Evolutionary conservation across 2,329 filamentous ascomycete genomes (phyloP), one percentile per base, ranked within the genome.

Genomic region (Apiospora hydei): DNA sequence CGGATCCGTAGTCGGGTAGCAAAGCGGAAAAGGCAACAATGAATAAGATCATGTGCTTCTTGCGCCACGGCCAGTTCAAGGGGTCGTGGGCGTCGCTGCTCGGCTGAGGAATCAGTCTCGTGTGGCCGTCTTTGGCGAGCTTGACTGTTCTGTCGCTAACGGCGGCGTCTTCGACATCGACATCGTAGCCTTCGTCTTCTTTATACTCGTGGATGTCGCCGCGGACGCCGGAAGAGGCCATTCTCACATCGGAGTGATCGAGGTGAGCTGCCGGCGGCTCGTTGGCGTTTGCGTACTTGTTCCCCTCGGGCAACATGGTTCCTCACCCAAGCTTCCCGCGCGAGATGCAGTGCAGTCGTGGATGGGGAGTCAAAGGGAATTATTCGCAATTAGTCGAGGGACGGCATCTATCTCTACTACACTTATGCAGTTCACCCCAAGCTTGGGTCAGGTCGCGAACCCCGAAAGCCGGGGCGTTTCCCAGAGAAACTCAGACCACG

Each of bases 31-130:
- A 78, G 16, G 84, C 82, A 3, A 89, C 79, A n/a, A 87, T 82
- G n/a, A 84, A 79, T 1, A 89, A 79, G 43, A 87, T 83, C 21
- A 83, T 53, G 71, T 86, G 83, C 76, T 90, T 90, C 80, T 84
- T 85, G 69, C 77, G 72, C 71, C 81, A 80, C 41, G 78, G 81
- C 88, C 88, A 90, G 76, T 89, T 89, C 53, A 89, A 78, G 0
- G 88, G 87, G 73, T 89, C 88, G 57, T 85, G 80, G 1, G 84
- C 83, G 69, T 88, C 84, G 49, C 84, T 84, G 70, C 83, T 86
- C 0, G 87, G 88, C 77, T 89, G 87, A 2, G 88, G 88, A 30
- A 88, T 87, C 67, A 89, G 81, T 21, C 88, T 84, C 3, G 84
- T 85, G 61, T 78, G 82, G 21, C 82, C 82, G 71, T 84, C 82